Evolutionary conservation across 306 rosid species (phyloP).

Genomic region (Dryas octopetala): DNA sequence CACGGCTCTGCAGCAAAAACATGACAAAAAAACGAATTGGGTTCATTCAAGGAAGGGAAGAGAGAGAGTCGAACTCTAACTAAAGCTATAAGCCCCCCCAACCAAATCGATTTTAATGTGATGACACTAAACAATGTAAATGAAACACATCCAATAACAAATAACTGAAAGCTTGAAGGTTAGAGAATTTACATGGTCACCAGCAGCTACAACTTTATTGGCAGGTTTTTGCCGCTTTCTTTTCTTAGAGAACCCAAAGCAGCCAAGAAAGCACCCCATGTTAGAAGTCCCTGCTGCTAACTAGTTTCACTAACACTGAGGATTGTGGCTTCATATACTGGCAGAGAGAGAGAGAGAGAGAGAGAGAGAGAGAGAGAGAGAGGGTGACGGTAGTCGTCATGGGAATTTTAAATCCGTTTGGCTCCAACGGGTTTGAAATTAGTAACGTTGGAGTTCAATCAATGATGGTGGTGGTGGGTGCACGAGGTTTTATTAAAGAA

Average conservation of each 20-base stretch:
- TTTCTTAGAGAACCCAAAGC: slow-evolving; percentile 68
- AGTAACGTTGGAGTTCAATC: slow-evolving; percentile 70
- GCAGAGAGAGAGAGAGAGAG: slow-evolving; percentile 12
- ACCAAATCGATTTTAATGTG: neutral
- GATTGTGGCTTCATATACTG: slow-evolving; percentile 7
- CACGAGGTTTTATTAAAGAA: slow-evolving; percentile 12
- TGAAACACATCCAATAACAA: neutral
- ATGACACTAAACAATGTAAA: neutral
- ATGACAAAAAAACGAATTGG: neutral
- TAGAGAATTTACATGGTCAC: slow-evolving; percentile 42
- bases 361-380: slow-evolving; percentile 9
- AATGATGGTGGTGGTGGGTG: slow-evolving; percentile 30
- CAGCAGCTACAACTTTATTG: slow-evolving; percentile 34
- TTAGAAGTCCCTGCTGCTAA: slow-evolving; percentile 7
- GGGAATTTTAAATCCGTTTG: slow-evolving; percentile 47
- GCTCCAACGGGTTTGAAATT: slow-evolving; percentile 79
- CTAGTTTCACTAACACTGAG: neutral
- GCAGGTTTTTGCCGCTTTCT: slow-evolving; percentile 51
- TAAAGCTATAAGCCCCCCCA: no score
- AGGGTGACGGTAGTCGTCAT: slow-evolving; percentile 7
- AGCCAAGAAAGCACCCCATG: slow-evolving; percentile 90
- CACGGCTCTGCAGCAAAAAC: slow-evolving; percentile 50
- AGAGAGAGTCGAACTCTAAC: no score
- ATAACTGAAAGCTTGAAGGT: neutral
- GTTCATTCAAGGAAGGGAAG: neutral